Conservation (phyloP, 176 grass and related monocot species). For the Stipa capillata region DNA sequence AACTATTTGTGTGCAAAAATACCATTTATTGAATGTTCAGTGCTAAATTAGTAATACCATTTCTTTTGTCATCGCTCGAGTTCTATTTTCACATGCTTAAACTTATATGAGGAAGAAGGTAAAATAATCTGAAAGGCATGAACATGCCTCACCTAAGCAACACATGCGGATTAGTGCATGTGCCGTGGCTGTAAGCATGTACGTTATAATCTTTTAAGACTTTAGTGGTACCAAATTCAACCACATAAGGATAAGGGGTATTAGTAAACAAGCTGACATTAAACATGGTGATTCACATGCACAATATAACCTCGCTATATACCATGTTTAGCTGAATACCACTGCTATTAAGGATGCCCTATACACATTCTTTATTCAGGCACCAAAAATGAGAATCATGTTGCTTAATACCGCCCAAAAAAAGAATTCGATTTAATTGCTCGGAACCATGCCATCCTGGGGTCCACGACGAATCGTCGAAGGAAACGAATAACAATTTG, state of each 20-base stretch:
- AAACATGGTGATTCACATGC: not conserved
- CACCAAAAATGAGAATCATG: conserved; percentile 32
- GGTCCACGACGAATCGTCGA: not conserved
- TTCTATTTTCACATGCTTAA: too few species aligned
- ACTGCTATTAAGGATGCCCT: not conserved
- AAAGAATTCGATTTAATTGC: not conserved
- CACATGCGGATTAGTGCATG: too few species aligned
- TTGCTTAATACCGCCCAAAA: conserved; percentile 10
- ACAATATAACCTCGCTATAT: not conserved
- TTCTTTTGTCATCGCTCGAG: too few species aligned
- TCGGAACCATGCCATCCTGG: not conserved
- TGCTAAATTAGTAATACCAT: too few species aligned
- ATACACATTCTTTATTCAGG: not conserved
- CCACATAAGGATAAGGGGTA: not conserved
- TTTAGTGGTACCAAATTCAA: not conserved
- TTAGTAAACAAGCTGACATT: not conserved
- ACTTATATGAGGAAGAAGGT: too few species aligned
- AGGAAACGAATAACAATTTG: not conserved
- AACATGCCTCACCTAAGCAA: too few species aligned
- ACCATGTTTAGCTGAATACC: not conserved
- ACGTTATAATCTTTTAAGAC: too few species aligned
- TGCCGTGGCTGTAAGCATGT: too few species aligned
- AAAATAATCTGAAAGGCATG: too few species aligned
- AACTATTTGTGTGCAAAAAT: too few species aligned
- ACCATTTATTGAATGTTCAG: too few species aligned